phyloP scores from a whole-genome alignment of 352 stramenopile species.

The Elongisporangium undulatum region DNA sequence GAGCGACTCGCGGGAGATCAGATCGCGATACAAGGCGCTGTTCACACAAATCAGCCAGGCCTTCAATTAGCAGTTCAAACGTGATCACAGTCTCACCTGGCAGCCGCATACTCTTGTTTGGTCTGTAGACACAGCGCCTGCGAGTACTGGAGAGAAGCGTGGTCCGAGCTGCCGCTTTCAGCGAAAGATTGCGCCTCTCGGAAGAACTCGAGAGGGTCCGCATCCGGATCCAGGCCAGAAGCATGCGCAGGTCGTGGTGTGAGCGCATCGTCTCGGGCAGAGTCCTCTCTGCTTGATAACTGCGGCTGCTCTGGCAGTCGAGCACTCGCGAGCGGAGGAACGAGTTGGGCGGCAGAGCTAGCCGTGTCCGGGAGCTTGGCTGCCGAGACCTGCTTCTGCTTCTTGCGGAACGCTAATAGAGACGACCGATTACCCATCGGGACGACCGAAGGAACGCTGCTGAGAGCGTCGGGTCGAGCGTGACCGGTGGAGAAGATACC shows the following conservation, averaged over 20 bases:
- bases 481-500: not conserved
- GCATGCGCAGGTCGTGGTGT: conserved; percentile 8
- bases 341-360: not conserved
- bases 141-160: conserved; percentile 31
- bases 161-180: conserved; percentile 3
- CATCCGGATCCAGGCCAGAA: conserved; percentile 6
- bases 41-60: not conserved
- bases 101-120: conserved; percentile 22
- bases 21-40: conserved; percentile 21
- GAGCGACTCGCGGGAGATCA: conserved; percentile 11
- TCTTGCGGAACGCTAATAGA: conserved; percentile 2
- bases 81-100: conserved; percentile 13
- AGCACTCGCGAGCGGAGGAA: not conserved
- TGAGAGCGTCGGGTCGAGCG: not conserved
- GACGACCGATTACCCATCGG: conserved; percentile 10
- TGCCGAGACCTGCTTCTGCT: not conserved
- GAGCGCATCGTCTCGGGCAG: conserved; percentile 1
- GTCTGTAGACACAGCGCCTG: conserved; percentile 39
- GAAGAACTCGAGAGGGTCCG: conserved; percentile 27
- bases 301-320: not conserved
- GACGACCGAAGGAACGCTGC: not conserved
- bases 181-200: conserved; percentile 6
- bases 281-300: too few species aligned
- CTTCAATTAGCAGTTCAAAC: not conserved
- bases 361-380: not conserved